Conservation (phyloP, 2,329 filamentous ascomycete genomes). For the Ceratocystis diversiconidia region DNA sequence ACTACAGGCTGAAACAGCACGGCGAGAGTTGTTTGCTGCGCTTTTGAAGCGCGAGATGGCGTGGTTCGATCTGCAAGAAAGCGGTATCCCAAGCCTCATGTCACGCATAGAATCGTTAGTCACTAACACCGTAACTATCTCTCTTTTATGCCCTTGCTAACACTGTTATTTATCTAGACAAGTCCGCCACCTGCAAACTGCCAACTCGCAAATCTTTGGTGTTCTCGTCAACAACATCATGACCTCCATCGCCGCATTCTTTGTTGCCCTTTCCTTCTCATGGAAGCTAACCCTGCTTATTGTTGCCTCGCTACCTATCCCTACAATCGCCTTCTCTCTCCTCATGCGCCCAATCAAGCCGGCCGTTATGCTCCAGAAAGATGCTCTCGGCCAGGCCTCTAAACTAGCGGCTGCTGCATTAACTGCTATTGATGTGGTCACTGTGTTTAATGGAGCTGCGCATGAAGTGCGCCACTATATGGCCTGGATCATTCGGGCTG, state of each 20-base stretch:
- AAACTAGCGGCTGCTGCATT: conserved; percentile 58
- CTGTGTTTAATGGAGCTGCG: conserved; percentile 64
- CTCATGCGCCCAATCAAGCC: conserved; percentile 47
- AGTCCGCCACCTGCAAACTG: conserved; percentile 65
- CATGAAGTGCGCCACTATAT: conserved; percentile 55
- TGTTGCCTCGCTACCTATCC: conserved; percentile 56
- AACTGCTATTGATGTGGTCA: conserved; percentile 67
- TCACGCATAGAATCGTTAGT: conserved; percentile 59
- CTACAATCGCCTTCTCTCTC: conserved; percentile 43
- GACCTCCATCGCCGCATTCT: conserved; percentile 51
- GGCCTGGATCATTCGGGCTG: conserved; percentile 41
- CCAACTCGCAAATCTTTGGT: conserved; percentile 67
- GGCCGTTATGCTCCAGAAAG: conserved; percentile 55
- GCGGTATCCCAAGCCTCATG: conserved; percentile 59
- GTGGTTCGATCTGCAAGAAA: conserved; percentile 66
- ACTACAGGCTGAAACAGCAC: conserved; percentile 54
- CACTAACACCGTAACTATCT: not conserved
- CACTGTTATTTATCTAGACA: conserved; percentile 40
- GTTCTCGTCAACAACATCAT: conserved; percentile 49
- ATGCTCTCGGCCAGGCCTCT: conserved; percentile 52
- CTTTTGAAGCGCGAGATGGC: conserved; percentile 59
- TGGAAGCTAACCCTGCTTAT: conserved; percentile 77
- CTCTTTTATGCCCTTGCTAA: not conserved
- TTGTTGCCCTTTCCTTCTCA: conserved; percentile 61
- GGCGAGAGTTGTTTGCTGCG: conserved; percentile 49